A percentile compares a stretch with the other conserved stretches of the same genome.
These are phyloP conservation scores for Penicillium pancosmium DNA, from an alignment of 495 filamentous ascomycete genomes.

Conservation along the genomic window DNA sequence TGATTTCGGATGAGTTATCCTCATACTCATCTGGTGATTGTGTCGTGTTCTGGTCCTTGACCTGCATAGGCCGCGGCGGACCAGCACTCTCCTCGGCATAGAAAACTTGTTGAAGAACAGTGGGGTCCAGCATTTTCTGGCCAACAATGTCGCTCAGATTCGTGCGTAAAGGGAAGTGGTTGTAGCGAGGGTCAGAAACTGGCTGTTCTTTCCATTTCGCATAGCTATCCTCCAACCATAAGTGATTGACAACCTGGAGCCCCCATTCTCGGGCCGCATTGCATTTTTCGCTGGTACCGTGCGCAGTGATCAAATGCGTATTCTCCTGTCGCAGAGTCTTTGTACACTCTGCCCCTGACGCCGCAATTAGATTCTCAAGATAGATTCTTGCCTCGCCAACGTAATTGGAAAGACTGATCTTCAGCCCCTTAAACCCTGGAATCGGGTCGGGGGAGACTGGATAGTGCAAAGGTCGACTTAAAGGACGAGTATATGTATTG, in stretches of 20 bases:
- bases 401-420: conserved; percentile 93
- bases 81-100: conserved; percentile 33
- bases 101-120: conserved; percentile 56
- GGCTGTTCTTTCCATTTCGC: conserved; percentile 75
- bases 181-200: conserved; percentile 71
- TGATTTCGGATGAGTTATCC: conserved; percentile 18
- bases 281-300: conserved; percentile 86
- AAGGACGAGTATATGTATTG: conserved; percentile 83
- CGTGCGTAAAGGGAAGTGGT: conserved; percentile 79
- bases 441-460: conserved; percentile 75
- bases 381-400: conserved; percentile 92
- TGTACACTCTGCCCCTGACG: conserved; percentile 82
- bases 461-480: conserved; percentile 83
- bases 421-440: conserved; percentile 72
- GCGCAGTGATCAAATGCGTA: conserved; percentile 92
- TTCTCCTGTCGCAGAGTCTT: conserved; percentile 93
- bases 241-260: conserved; percentile 85
- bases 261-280: conserved; percentile 90
- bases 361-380: conserved; percentile 85
- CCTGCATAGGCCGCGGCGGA: conserved; percentile 36
- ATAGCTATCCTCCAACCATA: conserved; percentile 98
- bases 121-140: conserved; percentile 69
- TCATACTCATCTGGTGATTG: conserved; percentile 22
- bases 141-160: conserved; percentile 93
- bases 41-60: conserved; percentile 38